These are phyloP conservation scores for Podaxis sp. DNA, from an alignment of 768 basidiomycete genomes.

Conservation along the genomic window DNA sequence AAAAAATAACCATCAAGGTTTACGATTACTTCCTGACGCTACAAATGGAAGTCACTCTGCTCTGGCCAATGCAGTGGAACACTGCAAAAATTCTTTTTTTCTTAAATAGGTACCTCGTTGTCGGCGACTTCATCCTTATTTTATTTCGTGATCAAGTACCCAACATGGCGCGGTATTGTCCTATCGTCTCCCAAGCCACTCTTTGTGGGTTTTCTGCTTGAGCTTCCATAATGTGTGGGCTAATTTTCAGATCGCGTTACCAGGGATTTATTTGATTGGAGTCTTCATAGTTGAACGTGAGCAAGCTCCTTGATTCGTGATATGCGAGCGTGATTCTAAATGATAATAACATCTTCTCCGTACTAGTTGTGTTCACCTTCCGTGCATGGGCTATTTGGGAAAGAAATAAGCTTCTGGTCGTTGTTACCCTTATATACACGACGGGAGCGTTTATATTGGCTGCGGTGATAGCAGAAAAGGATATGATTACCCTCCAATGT, in stretches of 20 bases:
- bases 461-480: neutral
- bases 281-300: neutral
- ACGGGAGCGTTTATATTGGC: neutral
- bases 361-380: neutral
- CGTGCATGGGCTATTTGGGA: neutral
- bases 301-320: neutral
- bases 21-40: conserved; percentile 25
- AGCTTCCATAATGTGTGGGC: no score
- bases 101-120: conserved; percentile 25
- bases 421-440: neutral
- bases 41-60: conserved; percentile 18
- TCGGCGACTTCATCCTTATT: conserved; percentile 19
- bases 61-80: conserved; percentile 25
- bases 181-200: neutral
- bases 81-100: conserved; percentile 25
- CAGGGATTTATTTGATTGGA: neutral
- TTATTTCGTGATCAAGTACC: neutral
- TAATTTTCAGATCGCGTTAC: neutral
- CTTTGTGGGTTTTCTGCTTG: neutral
- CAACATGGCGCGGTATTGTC: neutral
- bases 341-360: neutral
- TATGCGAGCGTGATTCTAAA: neutral
- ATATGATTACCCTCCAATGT: neutral
- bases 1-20: neutral
- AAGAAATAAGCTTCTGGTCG: neutral